phyloP scores from a whole-genome alignment of 768 basidiomycete genomes.

The Macrolepiota dolichaula region DNA sequence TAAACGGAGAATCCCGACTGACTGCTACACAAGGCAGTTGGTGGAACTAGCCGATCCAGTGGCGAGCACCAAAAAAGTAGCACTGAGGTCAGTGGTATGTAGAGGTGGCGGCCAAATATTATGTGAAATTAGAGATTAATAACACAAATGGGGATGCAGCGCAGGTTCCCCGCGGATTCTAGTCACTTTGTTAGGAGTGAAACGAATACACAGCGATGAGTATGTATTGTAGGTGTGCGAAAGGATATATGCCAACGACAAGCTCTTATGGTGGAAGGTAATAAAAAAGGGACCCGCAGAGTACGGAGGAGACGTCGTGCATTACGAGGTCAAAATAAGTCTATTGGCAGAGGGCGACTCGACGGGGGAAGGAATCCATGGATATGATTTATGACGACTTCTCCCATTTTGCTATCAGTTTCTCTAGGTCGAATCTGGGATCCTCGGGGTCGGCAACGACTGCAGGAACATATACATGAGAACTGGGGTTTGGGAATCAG shows the following conservation, averaged over 20 bases:
- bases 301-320: neutral
- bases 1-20: no score
- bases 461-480: constrained; percentile 26
- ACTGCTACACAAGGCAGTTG: no score
- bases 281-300: neutral
- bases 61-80: no score
- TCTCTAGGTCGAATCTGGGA: constrained; percentile 95
- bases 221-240: constrained; percentile 3
- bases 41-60: no score
- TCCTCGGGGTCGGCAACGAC: constrained; percentile 94
- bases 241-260: constrained; percentile 8
- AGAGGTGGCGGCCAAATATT: no score
- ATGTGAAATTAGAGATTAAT: neutral
- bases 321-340: constrained; percentile 14
- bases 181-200: neutral
- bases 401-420: constrained; percentile 75
- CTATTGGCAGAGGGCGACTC: constrained; percentile 20
- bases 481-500: constrained; percentile 1
- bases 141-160: constrained; percentile 11
- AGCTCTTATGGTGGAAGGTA: neutral
- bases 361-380: constrained; percentile 15
- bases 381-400: constrained; percentile 49
- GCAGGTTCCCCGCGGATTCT: constrained; percentile 12
- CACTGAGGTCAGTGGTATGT: no score
- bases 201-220: neutral